Conservation (phyloP, 2,329 filamentous ascomycete species). For the Fusarium camptoceras region DNA sequence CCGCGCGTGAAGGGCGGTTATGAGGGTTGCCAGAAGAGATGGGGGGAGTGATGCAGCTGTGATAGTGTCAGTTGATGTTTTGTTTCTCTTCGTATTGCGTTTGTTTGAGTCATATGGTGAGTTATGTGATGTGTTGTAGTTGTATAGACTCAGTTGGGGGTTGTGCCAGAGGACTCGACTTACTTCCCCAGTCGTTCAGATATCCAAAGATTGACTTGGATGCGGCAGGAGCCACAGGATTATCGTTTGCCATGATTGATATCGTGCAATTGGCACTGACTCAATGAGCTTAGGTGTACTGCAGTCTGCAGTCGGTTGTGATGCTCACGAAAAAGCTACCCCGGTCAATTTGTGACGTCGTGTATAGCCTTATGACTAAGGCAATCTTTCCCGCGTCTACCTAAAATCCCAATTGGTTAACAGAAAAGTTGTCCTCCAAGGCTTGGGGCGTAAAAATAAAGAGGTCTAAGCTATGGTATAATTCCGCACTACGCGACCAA, state of each 20-base stretch:
- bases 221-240: constrained; percentile 25
- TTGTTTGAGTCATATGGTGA: constrained; percentile 2
- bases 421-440: not conserved
- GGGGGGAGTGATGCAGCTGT: constrained; percentile 66
- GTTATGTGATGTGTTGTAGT: constrained; percentile 3
- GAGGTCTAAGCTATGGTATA: not conserved
- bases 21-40: constrained; percentile 66
- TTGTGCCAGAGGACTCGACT: constrained; percentile 43
- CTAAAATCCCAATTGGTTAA: not conserved
- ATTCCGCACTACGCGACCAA: not conserved
- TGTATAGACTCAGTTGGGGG: constrained; percentile 13
- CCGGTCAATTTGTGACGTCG: constrained; percentile 37
- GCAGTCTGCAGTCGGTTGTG: constrained; percentile 16
- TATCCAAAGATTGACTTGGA: constrained; percentile 50
- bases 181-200: constrained; percentile 64
- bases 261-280: constrained; percentile 13
- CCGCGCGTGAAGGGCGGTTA: constrained; percentile 67
- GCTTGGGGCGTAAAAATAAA: not conserved
- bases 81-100: not conserved
- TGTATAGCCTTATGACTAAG: constrained; percentile 35
- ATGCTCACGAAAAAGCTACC: constrained; percentile 33
- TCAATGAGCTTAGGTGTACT: constrained; percentile 22
- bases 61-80: constrained; percentile 12
- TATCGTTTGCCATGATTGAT: constrained; percentile 48
- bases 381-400: not conserved